These are phyloP conservation scores for Zymoseptoria pseudotritici DNA, from an alignment of 2,329 filamentous ascomycete genomes.

Conservation along the genomic window DNA sequence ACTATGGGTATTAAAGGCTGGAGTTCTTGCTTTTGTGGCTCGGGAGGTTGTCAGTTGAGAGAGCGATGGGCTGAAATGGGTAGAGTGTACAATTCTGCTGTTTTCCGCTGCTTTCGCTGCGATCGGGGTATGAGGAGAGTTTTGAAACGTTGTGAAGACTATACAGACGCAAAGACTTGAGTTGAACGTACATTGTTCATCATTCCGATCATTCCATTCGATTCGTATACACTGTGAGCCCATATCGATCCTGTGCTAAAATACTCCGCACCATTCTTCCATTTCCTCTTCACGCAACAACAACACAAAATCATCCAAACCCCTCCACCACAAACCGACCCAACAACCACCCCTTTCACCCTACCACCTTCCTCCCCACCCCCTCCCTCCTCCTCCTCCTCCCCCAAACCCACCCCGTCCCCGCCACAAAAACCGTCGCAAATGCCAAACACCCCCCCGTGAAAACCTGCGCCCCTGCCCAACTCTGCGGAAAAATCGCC, in stretches of 20 bases:
- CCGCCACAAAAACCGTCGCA: constrained; percentile 20
- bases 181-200: neutral
- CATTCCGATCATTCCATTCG: no score
- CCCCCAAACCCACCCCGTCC: constrained; percentile 16
- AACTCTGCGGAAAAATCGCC: constrained; percentile 24
- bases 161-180: neutral
- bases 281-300: no score
- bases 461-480: constrained; percentile 27
- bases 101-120: no score
- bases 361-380: neutral
- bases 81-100: no score
- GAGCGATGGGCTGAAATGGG: no score
- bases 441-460: constrained; percentile 22
- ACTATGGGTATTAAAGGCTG: no score
- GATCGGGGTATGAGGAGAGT: no score
- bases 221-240: neutral
- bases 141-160: neutral
- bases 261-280: neutral
- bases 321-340: neutral
- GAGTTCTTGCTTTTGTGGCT: no score
- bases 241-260: neutral
- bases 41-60: no score
- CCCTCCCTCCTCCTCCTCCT: constrained; percentile 3
- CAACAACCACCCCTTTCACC: neutral
- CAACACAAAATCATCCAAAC: no score